A percentile compares a stretch with the other conserved stretches of the same genome.
Evolutionary conservation across 768 basidiomycete genomes (phyloP).

Genomic region (Boletus huronensis): DNA sequence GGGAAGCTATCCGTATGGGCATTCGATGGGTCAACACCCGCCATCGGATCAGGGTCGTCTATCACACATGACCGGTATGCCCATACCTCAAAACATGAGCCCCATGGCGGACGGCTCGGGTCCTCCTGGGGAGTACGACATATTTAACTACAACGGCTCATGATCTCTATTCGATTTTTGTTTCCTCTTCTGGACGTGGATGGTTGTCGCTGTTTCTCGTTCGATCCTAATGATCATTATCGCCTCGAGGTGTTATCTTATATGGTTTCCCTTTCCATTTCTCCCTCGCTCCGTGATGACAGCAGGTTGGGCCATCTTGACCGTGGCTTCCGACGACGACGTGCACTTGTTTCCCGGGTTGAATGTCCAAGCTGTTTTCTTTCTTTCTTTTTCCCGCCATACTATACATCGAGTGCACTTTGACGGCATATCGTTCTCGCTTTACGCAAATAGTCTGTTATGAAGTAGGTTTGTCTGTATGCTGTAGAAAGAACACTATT

Average conservation of each 20-base stretch:
- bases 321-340: neutral
- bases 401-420: conserved; percentile 19
- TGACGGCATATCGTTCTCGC: conserved; percentile 16
- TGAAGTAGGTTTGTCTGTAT: conserved; percentile 31
- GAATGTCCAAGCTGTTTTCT: neutral
- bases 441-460: conserved; percentile 23
- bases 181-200: conserved; percentile 17
- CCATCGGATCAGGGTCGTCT: conserved; percentile 35
- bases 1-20: conserved; percentile 29
- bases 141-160: conserved; percentile 57
- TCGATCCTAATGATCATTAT: conserved; percentile 25
- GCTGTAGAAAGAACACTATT: conserved; percentile 26
- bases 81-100: conserved; percentile 44
- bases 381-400: conserved; percentile 1
- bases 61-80: conserved; percentile 50
- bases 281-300: conserved; percentile 6
- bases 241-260: conserved; percentile 25
- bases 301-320: conserved; percentile 7
- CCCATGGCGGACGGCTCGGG: conserved; percentile 42
- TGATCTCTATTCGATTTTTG: conserved; percentile 19
- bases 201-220: conserved; percentile 16
- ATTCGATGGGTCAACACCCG: conserved; percentile 22
- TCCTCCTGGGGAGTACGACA: conserved; percentile 46
- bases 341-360: neutral
- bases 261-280: conserved; percentile 5